Conservation (phyloP, 2,329 filamentous ascomycete species). For the Cercospora citrullina region DNA sequence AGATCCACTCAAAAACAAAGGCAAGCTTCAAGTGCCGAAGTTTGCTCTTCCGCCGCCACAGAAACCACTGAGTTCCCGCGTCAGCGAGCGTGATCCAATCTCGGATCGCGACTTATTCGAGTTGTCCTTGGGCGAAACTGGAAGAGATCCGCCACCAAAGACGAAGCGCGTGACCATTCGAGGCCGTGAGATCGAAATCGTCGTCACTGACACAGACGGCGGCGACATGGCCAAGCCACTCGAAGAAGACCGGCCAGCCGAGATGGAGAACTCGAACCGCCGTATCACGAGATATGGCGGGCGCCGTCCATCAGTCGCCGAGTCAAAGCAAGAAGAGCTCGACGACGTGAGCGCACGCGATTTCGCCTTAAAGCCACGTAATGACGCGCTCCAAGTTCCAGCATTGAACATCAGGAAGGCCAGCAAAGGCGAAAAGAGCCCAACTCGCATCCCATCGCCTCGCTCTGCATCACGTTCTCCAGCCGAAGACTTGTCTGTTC, state of each 20-base stretch:
- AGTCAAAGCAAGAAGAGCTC: conserved; percentile 15
- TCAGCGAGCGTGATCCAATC: neutral
- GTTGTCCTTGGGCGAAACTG: neutral
- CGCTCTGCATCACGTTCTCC: conserved; percentile 7
- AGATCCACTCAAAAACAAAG: neutral
- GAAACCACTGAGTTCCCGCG: neutral
- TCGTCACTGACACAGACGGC: conserved; percentile 2
- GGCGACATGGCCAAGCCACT: neutral
- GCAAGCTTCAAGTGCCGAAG: neutral
- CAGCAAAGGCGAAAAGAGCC: neutral
- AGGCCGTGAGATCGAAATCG: conserved; percentile 12
- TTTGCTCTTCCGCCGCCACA: conserved; percentile 5
- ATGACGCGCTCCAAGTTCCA: conserved; percentile 9
- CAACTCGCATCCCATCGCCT: conserved; percentile 10
- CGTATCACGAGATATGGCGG: conserved; percentile 9
- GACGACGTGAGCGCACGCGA: conserved; percentile 4
- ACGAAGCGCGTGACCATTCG: neutral
- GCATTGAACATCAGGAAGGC: conserved; percentile 8
- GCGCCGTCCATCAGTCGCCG: conserved; percentile 12
- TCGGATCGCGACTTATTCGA: neutral
- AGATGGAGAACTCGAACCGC: neutral
- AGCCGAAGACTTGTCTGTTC: neutral
- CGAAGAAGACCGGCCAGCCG: neutral
- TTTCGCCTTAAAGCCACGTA: conserved; percentile 8
- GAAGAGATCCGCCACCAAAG: neutral